Percentiles rank a stretch among this genome's conserved stretches.
phyloP scores from a whole-genome alignment of 2,329 filamentous ascomycete genomes.

The Penicillium vulpinum region DNA sequence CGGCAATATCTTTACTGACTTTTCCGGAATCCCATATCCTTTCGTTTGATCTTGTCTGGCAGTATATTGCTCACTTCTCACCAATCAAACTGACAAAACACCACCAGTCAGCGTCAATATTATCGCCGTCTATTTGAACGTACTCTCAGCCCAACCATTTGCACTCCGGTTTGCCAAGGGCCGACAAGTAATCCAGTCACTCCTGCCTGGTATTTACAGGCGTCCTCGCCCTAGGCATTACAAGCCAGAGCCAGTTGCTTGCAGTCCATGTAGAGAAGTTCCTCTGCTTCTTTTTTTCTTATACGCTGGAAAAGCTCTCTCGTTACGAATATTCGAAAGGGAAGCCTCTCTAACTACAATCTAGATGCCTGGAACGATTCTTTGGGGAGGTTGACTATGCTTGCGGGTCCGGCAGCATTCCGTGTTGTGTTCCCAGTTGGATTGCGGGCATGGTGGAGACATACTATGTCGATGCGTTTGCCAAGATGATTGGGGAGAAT shows the following conservation, averaged over 20 bases:
- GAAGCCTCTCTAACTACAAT: constrained; percentile 48
- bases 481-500: constrained; percentile 44
- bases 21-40: too few species aligned
- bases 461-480: constrained; percentile 54
- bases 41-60: constrained; percentile 40
- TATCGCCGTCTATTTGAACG: constrained; percentile 44
- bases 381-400: constrained; percentile 45
- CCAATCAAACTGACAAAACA: background rate
- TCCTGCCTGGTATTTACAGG: constrained; percentile 46
- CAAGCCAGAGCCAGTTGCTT: constrained; percentile 46
- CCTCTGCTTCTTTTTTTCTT: constrained; percentile 50
- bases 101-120: constrained; percentile 47
- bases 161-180: constrained; percentile 45
- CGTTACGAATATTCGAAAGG: constrained; percentile 51
- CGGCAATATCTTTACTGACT: constrained; percentile 9
- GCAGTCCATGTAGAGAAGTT: constrained; percentile 49
- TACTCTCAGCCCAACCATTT: constrained; percentile 43
- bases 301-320: constrained; percentile 55
- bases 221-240: constrained; percentile 49
- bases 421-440: constrained; percentile 49
- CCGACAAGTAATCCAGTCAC: constrained; percentile 52
- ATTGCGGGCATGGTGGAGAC: constrained; percentile 61
- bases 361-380: constrained; percentile 53
- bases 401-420: constrained; percentile 49
- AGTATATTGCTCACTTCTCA: background rate